phyloP scores from a whole-genome alignment of 768 basidiomycete genomes.

The Kwoniella europaea region DNA sequence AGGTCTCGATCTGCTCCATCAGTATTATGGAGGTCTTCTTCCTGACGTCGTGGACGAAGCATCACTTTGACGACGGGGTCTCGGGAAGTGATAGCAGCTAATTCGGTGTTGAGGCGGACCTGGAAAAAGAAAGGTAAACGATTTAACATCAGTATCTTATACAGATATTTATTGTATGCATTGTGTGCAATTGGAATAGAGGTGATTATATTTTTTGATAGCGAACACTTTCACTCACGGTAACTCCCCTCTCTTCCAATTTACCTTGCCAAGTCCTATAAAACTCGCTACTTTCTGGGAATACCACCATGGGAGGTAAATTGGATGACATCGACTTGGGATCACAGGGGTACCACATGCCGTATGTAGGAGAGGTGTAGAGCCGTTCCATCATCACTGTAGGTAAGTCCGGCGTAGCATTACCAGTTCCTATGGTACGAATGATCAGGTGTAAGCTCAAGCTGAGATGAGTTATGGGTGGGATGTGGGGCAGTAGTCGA shows the following conservation, averaged over 20 bases:
- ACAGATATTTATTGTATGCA: no score
- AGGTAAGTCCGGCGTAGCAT: slow-evolving; percentile 60
- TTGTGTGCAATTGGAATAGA: no score
- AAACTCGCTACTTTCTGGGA: slow-evolving; percentile 59
- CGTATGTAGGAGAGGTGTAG: slow-evolving; percentile 61
- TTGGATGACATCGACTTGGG: slow-evolving; percentile 57
- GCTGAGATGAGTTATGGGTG: no score
- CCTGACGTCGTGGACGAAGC: slow-evolving; percentile 49
- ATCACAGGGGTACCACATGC: slow-evolving; percentile 61
- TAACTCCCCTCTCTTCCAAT: slow-evolving; percentile 58
- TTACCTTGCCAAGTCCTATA: slow-evolving; percentile 58
- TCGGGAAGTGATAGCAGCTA: slow-evolving; percentile 50
- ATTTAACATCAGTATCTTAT: no score
- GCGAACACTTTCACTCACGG: slow-evolving; percentile 39
- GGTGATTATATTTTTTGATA: no score
- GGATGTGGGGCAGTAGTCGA: background rate
- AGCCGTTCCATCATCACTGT: slow-evolving; percentile 61
- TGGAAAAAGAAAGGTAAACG: background rate
- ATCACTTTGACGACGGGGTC: slow-evolving; percentile 54
- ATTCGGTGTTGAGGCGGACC: slow-evolving; percentile 59
- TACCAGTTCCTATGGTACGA: slow-evolving; percentile 55
- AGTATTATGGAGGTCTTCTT: slow-evolving; percentile 58
- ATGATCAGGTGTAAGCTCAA: background rate
- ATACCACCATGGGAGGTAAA: slow-evolving; percentile 61
- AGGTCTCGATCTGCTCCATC: slow-evolving; percentile 57